Percentiles rank a stretch among this genome's conserved stretches.
Evolutionary conservation across 2,329 filamentous ascomycete genomes (phyloP).

Genomic region (Tolypocladium amazonense): DNA sequence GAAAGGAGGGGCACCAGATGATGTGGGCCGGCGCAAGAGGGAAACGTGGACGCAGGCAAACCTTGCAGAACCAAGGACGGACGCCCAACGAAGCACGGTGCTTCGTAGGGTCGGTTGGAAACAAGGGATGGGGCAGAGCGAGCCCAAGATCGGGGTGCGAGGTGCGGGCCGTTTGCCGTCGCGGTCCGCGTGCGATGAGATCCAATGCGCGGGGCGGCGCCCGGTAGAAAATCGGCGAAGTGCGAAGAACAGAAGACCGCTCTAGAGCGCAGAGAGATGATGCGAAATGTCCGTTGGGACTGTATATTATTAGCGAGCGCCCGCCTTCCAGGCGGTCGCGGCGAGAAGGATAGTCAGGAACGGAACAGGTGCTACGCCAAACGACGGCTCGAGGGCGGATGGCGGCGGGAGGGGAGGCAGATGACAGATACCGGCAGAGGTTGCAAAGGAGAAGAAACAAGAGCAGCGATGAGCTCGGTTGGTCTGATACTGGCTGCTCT

Average conservation of each 20-base stretch:
- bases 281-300: neutral
- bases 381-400: neutral
- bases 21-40: neutral
- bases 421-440: neutral
- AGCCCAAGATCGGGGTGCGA: neutral
- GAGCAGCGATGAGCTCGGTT: neutral
- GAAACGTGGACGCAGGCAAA: neutral
- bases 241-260: neutral
- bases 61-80: neutral
- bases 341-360: neutral
- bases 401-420: neutral
- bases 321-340: neutral
- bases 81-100: neutral
- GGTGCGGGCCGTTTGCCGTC: neutral
- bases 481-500: neutral
- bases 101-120: neutral
- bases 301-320: neutral
- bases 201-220: neutral
- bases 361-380: neutral
- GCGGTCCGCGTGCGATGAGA: neutral
- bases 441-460: neutral
- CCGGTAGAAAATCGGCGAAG: neutral
- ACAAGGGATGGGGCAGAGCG: neutral
- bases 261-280: neutral
- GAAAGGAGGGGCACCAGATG: too few relatives aligned